phyloP scores from a whole-genome alignment of 352 stramenopile species.

The Phytopythium kandeliae region DNA sequence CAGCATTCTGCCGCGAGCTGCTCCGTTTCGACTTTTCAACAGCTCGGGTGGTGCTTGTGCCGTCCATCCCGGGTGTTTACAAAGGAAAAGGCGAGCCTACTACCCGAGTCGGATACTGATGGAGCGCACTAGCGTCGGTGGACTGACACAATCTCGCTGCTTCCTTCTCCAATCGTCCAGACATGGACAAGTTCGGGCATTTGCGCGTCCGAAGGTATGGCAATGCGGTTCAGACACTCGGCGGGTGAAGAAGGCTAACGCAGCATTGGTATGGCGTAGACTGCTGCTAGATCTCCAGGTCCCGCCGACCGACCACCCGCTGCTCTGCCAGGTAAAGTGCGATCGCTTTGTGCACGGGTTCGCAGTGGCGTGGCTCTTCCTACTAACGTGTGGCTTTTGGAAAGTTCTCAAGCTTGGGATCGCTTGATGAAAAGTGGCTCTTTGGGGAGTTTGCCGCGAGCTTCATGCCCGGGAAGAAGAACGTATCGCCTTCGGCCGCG shows the following conservation, averaged over 20 bases:
- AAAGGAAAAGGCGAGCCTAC: slow-evolving; percentile 44
- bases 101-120: no score
- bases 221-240: not conserved
- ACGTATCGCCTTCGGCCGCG: slow-evolving; percentile 19
- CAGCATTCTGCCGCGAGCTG: slow-evolving; percentile 42
- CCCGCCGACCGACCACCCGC: slow-evolving; percentile 43
- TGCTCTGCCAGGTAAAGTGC: slow-evolving; percentile 53
- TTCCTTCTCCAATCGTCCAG: slow-evolving; percentile 16
- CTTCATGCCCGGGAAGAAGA: slow-evolving; percentile 44
- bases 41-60: slow-evolving; percentile 50
- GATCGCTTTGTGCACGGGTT: not conserved
- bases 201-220: slow-evolving; percentile 56
- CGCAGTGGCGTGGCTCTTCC: not conserved
- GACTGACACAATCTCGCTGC: not conserved
- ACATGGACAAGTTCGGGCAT: slow-evolving; percentile 82
- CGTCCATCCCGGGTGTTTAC: slow-evolving; percentile 66
- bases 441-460: slow-evolving; percentile 68
- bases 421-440: slow-evolving; percentile 78
- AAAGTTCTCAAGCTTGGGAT: slow-evolving; percentile 79
- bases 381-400: not conserved
- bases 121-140: not conserved
- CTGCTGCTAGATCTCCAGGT: slow-evolving; percentile 46
- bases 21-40: slow-evolving; percentile 55
- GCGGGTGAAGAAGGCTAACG: not conserved
- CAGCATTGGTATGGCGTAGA: slow-evolving; percentile 14